Evolutionary conservation across 1,284 basidiomycete species (phyloP), one percentile per base, ranked within the genome.

Genomic region (Cryptococcus amylolentus): DNA sequence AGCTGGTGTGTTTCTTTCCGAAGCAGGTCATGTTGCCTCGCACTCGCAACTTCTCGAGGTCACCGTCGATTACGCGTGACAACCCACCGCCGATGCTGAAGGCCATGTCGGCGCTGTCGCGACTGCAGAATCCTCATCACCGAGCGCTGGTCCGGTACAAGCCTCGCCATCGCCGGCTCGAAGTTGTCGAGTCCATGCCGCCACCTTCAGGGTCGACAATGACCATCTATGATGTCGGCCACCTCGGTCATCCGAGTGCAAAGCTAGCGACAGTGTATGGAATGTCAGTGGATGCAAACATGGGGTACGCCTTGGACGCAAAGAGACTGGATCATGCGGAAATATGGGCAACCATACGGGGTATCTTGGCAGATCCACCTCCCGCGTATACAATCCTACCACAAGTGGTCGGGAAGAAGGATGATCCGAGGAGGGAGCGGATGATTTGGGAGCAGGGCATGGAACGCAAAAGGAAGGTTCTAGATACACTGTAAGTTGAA

Each of bases 1-100:
- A 91, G 77, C 79, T 94, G 1, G 84, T 93, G 0, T 89, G 86
- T 68, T 92, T 94, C 77, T 92, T 89, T 77, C 84, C 88, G 41
- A 85, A 75, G 59, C 69, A 71, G 57, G 70, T 73, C 2, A 60
- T 70, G 6, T 62, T 73, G 6, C 67, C 74, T 14, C 67, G 68
- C 18, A 60, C 66, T 1, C 60, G 67, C 6, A 65, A 69, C 8
- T 46, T 66, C 5, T 76, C 77, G 0, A 56, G 72, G n/a, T 74
- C 73, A 3, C 74, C 70, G 2, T 73, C 72, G 4, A 56, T 66
- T 38, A 53, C 56, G 38, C 57, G 63, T 23, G 65, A 72, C 49
- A 39, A 62, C 18, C 52, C 58, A 38, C 61, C 66, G 13, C 68
- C 72, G 0, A 62, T 76, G 31, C 39, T 65, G 4, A 73, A 69